Conservation (phyloP, 2,329 filamentous ascomycete genomes). For the Bipolaris bicolor region DNA sequence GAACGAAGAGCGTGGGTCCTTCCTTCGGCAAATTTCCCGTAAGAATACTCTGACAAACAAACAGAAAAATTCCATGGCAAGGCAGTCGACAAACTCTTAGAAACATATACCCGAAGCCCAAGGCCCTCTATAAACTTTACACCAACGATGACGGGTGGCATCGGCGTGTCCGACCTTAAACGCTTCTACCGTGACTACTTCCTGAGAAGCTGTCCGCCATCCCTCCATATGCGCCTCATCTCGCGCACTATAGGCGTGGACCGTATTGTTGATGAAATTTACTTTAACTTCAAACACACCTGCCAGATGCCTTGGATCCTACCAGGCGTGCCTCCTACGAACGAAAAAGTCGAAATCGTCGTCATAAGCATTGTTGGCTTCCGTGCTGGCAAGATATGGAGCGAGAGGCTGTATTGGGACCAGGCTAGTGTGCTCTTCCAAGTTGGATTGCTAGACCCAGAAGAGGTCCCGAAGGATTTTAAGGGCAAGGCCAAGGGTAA, state of each 20-base stretch:
- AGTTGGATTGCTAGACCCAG: conserved; percentile 62
- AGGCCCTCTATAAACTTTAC: conserved; percentile 52
- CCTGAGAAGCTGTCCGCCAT: conserved; percentile 54
- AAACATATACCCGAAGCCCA: conserved; percentile 44
- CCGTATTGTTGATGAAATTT: conserved; percentile 66
- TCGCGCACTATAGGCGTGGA: conserved; percentile 64
- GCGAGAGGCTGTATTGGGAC: conserved; percentile 68
- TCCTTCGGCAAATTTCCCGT: neutral
- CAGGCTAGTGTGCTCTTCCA: conserved; percentile 67
- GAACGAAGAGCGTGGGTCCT: conserved; percentile 43
- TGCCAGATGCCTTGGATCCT: conserved; percentile 64
- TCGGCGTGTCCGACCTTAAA: conserved; percentile 50
- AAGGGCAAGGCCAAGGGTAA: conserved; percentile 27
- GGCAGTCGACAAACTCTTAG: conserved; percentile 47
- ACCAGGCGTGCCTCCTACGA: conserved; percentile 63
- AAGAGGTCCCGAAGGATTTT: conserved; percentile 56
- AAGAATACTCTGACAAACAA: conserved; percentile 6
- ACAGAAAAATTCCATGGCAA: conserved; percentile 48
- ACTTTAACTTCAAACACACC: conserved; percentile 63
- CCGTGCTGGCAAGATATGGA: conserved; percentile 60
- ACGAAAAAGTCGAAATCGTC: conserved; percentile 62
- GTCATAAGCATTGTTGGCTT: conserved; percentile 64
- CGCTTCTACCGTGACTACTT: conserved; percentile 65
- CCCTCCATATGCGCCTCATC: conserved; percentile 60
- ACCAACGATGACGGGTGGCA: conserved; percentile 55